These are phyloP conservation scores for Talaromyces sp. DNA, from an alignment of 2,329 filamentous ascomycete species.

Conservation along the genomic window DNA sequence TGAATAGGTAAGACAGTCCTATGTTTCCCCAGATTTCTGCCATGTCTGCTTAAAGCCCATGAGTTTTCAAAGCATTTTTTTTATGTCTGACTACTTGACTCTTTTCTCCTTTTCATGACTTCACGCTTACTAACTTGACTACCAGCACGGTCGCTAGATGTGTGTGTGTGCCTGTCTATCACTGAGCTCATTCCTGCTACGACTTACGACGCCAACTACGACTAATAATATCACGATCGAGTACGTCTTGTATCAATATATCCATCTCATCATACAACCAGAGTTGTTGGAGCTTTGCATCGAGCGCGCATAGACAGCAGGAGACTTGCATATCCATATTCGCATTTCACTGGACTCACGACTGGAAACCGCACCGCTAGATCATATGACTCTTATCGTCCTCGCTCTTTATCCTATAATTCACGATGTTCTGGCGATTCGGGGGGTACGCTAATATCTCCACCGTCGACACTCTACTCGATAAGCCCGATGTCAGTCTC, in stretches of 20 bases:
- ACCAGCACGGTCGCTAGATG: conserved; percentile 26
- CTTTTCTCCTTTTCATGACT: background rate
- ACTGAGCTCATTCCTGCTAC: conserved; percentile 20
- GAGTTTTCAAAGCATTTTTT: background rate
- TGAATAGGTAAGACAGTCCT: conserved; percentile 28
- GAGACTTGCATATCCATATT: conserved; percentile 1
- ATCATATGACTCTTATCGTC: conserved; percentile 31
- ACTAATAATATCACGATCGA: conserved; percentile 15
- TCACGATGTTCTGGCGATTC: conserved; percentile 99
- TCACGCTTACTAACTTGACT: background rate
- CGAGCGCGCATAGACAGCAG: conserved; percentile 15
- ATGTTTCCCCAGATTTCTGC: background rate
- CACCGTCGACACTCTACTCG: conserved; percentile 91
- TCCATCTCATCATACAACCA: background rate
- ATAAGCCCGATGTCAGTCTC: conserved; percentile 88
- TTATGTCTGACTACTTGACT: background rate
- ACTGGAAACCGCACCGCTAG: background rate
- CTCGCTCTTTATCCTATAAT: conserved; percentile 31
- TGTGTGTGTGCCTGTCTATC: conserved; percentile 20
- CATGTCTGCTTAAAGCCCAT: background rate
- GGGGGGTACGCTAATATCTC: conserved; percentile 98
- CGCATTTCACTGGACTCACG: conserved; percentile 6
- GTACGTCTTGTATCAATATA: conserved; percentile 18
- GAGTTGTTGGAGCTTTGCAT: conserved; percentile 15
- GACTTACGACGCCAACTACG: conserved; percentile 20